Base-by-base conservation (phyloP, 2,329 filamentous ascomycete genomes). In the Cordyceps javanica region DNA sequence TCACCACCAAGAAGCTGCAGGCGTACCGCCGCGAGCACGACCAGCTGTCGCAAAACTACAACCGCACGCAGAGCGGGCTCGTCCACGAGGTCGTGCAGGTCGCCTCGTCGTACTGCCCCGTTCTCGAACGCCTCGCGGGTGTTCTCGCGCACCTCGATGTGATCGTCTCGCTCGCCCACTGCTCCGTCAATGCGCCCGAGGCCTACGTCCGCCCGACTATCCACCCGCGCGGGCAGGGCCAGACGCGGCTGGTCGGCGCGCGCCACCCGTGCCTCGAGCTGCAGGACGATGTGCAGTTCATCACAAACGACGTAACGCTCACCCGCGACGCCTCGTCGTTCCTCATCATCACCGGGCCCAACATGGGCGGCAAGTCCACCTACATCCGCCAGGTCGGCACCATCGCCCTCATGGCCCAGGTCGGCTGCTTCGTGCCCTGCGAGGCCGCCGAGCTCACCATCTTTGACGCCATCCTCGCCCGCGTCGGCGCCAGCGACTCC, bases 361-460 rank as follows among this genome's bases (percentile, higher is more conserved):
- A 99, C 73, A 99, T 99, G 94, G 95, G 94, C 64, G 94, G 94
- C 65, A 99, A 99, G 75, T 96, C 91, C 9, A 99, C 93, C 0
- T 99, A 97, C 70, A 99, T 99, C 68, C 89, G 95, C 19, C 94
- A 97, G 71, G 95, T 96, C 23, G 94, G 93, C 32, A 94, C 97
- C 55, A 94, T 99, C 60, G 93, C 94, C 1, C 82, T 99, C 36
- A 96, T 99, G 91, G 94, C 94, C 0, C 94, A 99, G 70, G 86
- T 96, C 21, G 94, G 94, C 57, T 96, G 91, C 72, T 99, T 97
- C 67, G 95, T 99, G 0, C 94, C 94, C 1, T 97, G 92, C 67
- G 78, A 87, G 3, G 87, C 91, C 69, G 94, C 95, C 14, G 92
- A 97, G 72, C 76, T 99, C 45, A 96, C 90, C 16, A 91, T 99